These are phyloP conservation scores for Fusarium sp. DNA, from an alignment of 2,329 filamentous ascomycete genomes.

Conservation along the genomic window DNA sequence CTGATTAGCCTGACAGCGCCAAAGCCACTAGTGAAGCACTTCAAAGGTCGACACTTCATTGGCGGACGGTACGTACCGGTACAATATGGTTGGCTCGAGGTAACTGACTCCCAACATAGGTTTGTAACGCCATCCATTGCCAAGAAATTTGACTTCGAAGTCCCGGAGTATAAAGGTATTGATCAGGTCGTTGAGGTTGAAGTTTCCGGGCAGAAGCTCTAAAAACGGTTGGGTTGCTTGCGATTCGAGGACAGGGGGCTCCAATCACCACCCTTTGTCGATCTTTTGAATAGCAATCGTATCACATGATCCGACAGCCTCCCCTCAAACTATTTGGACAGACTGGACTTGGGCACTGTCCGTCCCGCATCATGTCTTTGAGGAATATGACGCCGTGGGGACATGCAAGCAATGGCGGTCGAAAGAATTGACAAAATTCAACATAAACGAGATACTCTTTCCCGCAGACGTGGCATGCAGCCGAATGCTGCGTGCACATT, in stretches of 20 bases:
- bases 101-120: slow-evolving; percentile 54
- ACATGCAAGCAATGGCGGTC: slow-evolving; percentile 61
- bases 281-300: slow-evolving; percentile 9
- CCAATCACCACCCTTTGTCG: slow-evolving; percentile 15
- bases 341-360: slow-evolving; percentile 67
- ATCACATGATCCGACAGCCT: slow-evolving; percentile 66
- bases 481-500: slow-evolving; percentile 70
- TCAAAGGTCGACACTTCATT: slow-evolving; percentile 89
- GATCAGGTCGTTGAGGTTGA: slow-evolving; percentile 89
- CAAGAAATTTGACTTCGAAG: slow-evolving; percentile 84
- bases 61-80: slow-evolving; percentile 75
- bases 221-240: slow-evolving; percentile 36
- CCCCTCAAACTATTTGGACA: slow-evolving; percentile 69
- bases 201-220: slow-evolving; percentile 64
- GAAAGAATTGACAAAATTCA: slow-evolving; percentile 64
- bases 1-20: slow-evolving; percentile 92
- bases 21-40: slow-evolving; percentile 87
- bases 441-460: slow-evolving; percentile 69
- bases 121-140: slow-evolving; percentile 84
- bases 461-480: slow-evolving; percentile 68
- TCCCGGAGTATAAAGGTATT: slow-evolving; percentile 84
- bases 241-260: slow-evolving; percentile 12
- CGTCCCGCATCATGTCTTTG: slow-evolving; percentile 61
- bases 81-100: background rate
- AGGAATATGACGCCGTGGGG: slow-evolving; percentile 56